Base-by-base conservation (phyloP, 2,329 filamentous ascomycete species). In the Nannizziopsis barbatae region DNA sequence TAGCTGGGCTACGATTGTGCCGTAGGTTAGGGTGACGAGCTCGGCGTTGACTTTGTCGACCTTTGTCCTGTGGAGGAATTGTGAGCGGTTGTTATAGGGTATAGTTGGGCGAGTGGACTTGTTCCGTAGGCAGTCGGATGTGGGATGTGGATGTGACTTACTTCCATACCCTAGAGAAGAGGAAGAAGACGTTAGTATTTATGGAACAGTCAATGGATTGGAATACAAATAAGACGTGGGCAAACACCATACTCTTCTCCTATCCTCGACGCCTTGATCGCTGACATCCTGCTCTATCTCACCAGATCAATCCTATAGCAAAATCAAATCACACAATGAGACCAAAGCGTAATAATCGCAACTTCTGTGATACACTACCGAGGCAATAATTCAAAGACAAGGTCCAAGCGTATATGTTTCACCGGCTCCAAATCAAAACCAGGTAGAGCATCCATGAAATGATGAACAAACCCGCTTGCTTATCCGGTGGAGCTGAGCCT, bases 31-130 rank as follows among this genome's bases (percentile, higher is more conserved):
- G 40, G 89, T 95, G 45, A 98, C 90, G 52, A 98, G 78, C 72
- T 98, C 92, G 55, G 92, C 87, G 69, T 95, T 95, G 72, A 96
- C 88, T 70, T 96, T 96, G 70, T 96, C 90, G 62, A 95, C 84
- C 61, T 88, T 84, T 52, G 86, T 93, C 71, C 90, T 96, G 65
- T 49, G 36, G 42, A 37, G 11, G 20, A 44, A 11, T 15, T 27
- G 14, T 40, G 22, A 42, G 18, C 10, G 10, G 32, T 32, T 51
- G 60, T 57, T 48, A 49, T 38, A 20, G 40, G 33, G 27, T 5
- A 4, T n/a, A 12, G 15, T 10, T 17, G n/a, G n/a, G 3, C 9
- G 1, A 33, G 47, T 35, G 20, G 22, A 4, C 8, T 20, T n/a
- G 7, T 18, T 11, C 11, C n/a, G 18, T 20, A 14, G 10, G 9